Base-by-base conservation (phyloP, 108 stramenopile species). In the Conticribra weissflogii region DNA sequence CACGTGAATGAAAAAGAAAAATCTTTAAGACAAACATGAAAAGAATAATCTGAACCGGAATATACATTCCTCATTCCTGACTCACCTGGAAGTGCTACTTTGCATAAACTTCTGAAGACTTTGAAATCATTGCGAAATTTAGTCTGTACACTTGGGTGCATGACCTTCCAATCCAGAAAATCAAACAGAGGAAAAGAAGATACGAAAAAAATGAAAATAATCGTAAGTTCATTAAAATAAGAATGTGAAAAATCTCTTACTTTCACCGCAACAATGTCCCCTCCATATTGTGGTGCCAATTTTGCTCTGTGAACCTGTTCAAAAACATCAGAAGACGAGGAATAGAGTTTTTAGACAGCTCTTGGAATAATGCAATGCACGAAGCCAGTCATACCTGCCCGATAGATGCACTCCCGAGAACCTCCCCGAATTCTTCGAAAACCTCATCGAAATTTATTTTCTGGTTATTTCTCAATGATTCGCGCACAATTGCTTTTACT, bases 41-140 rank as follows among this genome's bases (percentile, higher is more conserved):
- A n/a, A n/a, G n/a, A n/a, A n/a, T n/a, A n/a, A n/a, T n/a, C n/a
- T n/a, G n/a, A n/a, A n/a, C n/a, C n/a, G n/a, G n/a, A n/a, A n/a
- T n/a, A n/a, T n/a, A n/a, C n/a, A n/a, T n/a, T n/a, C n/a, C n/a
- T n/a, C n/a, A n/a, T 41, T 41, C 8, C 12, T 12, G 12, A 41
- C 36, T 41, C 5, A 41, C 36, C 85, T 41, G 85, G 85, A 29
- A 91, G 59, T 14, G 85, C 89, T 7, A 88, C 75, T 34, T 65
- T 78, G 46, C 87, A 88, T n/a, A 91, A 65, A 59, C 81, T 85
- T 8, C 80, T 72, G 48, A 91, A 88, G 12, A 91, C 82, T 47
- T 86, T 79, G 64, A 88, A 86, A 46, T 91, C 89, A 57, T 83
- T 70, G 28, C 76, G 73, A 47, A 91, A 91, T 45, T 81, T 68